phyloP scores from a whole-genome alignment of 2,329 filamentous ascomycete genomes.

The Sporothrix brunneoviolacea region DNA sequence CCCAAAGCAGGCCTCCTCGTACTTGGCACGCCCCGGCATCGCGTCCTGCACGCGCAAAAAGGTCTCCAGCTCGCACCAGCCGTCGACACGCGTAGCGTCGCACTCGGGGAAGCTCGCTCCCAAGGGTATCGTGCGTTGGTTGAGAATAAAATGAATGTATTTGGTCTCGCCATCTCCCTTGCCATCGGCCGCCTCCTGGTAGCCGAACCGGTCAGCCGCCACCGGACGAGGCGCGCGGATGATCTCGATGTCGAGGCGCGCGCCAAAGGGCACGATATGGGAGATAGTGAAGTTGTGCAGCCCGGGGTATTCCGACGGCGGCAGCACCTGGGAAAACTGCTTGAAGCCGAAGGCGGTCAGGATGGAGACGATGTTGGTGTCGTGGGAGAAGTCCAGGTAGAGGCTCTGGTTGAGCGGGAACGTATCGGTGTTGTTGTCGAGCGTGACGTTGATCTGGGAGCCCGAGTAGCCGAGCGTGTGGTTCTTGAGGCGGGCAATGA shows the following conservation, averaged over 20 bases:
- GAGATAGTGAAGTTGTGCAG: constrained; percentile 58
- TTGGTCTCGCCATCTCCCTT: constrained; percentile 53
- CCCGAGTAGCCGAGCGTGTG: constrained; percentile 54
- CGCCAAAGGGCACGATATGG: constrained; percentile 65
- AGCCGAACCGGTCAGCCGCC: constrained; percentile 46
- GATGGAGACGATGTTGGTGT: constrained; percentile 65
- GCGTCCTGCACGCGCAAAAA: constrained; percentile 58
- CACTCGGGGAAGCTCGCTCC: constrained; percentile 61
- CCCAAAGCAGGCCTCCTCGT: constrained; percentile 60
- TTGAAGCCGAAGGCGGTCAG: constrained; percentile 65
- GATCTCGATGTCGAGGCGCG: constrained; percentile 66
- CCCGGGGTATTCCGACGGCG: constrained; percentile 47
- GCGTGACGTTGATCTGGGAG: constrained; percentile 61
- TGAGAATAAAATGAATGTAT: constrained; percentile 69
- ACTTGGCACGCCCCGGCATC: constrained; percentile 53
- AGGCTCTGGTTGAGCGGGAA: constrained; percentile 69
- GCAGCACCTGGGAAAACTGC: constrained; percentile 58
- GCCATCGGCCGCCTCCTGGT: constrained; percentile 36
- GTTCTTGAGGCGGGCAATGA: constrained; percentile 62
- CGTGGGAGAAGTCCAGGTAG: constrained; percentile 74
- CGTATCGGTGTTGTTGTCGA: constrained; percentile 59
- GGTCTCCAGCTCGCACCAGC: constrained; percentile 67
- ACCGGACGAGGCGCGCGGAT: constrained; percentile 62
- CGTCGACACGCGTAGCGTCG: constrained; percentile 55
- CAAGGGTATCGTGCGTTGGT: constrained; percentile 66